Evolutionary conservation across 2,329 filamentous ascomycete genomes (phyloP).

Genomic region (Plenodomus biglobosus): DNA sequence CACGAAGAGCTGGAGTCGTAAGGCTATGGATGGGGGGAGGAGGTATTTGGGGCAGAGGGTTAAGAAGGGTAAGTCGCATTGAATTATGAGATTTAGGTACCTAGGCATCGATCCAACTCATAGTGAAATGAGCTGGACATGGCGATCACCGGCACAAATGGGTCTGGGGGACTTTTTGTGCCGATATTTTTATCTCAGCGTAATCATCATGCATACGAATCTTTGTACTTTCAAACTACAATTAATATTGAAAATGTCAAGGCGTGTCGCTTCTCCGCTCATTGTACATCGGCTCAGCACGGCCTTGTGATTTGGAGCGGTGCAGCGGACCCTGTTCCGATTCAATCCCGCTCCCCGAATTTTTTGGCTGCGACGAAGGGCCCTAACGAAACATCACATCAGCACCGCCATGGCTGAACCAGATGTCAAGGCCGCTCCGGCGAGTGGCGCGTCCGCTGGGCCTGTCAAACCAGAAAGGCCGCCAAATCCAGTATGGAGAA

Average conservation of each 20-base stretch:
- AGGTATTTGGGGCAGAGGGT: slow-evolving; percentile 8
- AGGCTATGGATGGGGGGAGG: slow-evolving; percentile 28
- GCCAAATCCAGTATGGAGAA: slow-evolving; percentile 43
- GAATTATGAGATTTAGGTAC: no score
- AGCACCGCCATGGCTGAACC: slow-evolving; percentile 36
- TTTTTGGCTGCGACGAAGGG: slow-evolving; percentile 25
- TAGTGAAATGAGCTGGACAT: neutral
- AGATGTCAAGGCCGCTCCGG: slow-evolving; percentile 31
- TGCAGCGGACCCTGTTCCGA: slow-evolving; percentile 11
- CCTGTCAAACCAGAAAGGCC: slow-evolving; percentile 33
- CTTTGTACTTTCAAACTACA: no score
- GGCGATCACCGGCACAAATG: no score
- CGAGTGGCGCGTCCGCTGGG: slow-evolving; percentile 23
- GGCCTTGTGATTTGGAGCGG: neutral
- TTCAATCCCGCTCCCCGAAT: slow-evolving; percentile 24
- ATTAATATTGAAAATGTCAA: no score
- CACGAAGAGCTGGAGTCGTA: slow-evolving; percentile 47
- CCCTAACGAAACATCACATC: slow-evolving; percentile 14
- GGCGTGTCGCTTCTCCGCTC: neutral
- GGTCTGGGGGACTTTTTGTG: no score
- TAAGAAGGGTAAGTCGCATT: neutral
- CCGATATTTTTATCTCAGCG: no score
- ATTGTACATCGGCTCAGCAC: neutral
- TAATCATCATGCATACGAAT: no score
- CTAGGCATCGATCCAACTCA: neutral